Conservation (phyloP, 352 stramenopile genomes). For the Phytophthora meadii region DNA sequence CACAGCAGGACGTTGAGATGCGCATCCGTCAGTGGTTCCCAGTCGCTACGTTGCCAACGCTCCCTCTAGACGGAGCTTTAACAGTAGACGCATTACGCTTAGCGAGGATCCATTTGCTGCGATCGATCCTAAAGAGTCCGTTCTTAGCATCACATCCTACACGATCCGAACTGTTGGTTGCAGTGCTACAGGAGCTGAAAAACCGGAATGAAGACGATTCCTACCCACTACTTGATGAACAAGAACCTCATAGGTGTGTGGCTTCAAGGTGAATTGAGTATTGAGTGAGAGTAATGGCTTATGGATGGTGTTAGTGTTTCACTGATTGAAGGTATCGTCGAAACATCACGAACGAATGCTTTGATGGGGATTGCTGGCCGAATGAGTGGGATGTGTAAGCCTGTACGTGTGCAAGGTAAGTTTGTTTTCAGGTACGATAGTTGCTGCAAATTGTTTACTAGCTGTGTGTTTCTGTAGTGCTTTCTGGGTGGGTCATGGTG, state of each 20-base stretch:
- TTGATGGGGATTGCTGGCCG: constrained; percentile 44
- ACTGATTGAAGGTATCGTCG: constrained; percentile 31
- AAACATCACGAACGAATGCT: constrained; percentile 25
- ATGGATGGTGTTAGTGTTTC: constrained; percentile 29
- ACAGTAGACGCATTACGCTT: constrained; percentile 16
- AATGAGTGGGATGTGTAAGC: constrained; percentile 37
- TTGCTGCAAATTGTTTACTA: no score
- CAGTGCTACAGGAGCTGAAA: constrained; percentile 39
- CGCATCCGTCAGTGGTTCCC: constrained; percentile 43
- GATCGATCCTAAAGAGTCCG: constrained; percentile 60
- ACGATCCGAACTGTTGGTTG: constrained; percentile 45
- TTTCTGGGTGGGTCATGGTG: constrained; percentile 35
- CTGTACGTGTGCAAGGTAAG: constrained; percentile 48
- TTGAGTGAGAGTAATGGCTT: not conserved
- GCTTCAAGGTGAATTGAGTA: not conserved
- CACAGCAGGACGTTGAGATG: constrained; percentile 28
- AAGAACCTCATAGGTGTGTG: constrained; percentile 22
- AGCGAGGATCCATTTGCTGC: constrained; percentile 46
- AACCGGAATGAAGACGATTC: constrained; percentile 13
- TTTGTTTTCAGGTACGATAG: not conserved
- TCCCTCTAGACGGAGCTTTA: constrained; percentile 25
- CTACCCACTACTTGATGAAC: constrained; percentile 11
- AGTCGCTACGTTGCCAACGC: constrained; percentile 45
- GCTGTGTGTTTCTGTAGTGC: constrained; percentile 23
- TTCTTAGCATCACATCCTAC: constrained; percentile 55